Conservation (phyloP, 768 basidiomycete genomes). For the Leucocoprinus birnbaumii region DNA sequence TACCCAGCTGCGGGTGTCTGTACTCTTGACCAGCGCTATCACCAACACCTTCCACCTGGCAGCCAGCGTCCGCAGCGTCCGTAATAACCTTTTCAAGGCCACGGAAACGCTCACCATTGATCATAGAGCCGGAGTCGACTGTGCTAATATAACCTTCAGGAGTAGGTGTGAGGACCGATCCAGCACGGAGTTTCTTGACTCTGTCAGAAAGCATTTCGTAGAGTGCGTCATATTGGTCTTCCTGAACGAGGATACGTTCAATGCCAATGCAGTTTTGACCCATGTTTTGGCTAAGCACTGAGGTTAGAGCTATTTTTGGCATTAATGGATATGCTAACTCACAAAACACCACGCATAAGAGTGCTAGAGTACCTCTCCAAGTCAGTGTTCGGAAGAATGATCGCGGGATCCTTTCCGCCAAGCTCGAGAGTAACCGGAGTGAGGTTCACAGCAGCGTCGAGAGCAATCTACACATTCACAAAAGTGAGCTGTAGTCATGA, state of each 20-base stretch:
- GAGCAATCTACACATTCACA: conserved; percentile 58
- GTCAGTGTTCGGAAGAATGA: conserved; percentile 86
- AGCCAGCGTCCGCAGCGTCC: conserved; percentile 69
- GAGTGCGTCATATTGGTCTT: conserved; percentile 73
- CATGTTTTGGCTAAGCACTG: conserved; percentile 67
- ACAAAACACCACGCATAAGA: conserved; percentile 94
- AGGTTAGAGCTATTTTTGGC: background rate
- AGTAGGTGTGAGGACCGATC: conserved; percentile 65
- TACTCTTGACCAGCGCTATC: conserved; percentile 49
- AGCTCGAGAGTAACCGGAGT: conserved; percentile 93
- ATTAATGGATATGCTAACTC: conserved; percentile 27
- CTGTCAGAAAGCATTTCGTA: conserved; percentile 63
- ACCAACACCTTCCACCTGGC: conserved; percentile 45
- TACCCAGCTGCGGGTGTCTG: conserved; percentile 60
- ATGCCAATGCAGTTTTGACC: conserved; percentile 99
- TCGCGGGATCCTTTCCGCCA: conserved; percentile 92
- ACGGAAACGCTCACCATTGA: conserved; percentile 68
- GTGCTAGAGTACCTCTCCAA: conserved; percentile 75
- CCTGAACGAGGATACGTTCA: conserved; percentile 88
- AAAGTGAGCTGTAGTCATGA: background rate
- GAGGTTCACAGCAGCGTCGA: conserved; percentile 80
- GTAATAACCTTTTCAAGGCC: conserved; percentile 66
- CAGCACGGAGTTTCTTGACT: conserved; percentile 67
- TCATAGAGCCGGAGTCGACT: conserved; percentile 89
- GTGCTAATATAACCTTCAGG: conserved; percentile 68